Conservation (phyloP, 192 early-diverging fungal genomes). For the Podila clonocystis region DNA sequence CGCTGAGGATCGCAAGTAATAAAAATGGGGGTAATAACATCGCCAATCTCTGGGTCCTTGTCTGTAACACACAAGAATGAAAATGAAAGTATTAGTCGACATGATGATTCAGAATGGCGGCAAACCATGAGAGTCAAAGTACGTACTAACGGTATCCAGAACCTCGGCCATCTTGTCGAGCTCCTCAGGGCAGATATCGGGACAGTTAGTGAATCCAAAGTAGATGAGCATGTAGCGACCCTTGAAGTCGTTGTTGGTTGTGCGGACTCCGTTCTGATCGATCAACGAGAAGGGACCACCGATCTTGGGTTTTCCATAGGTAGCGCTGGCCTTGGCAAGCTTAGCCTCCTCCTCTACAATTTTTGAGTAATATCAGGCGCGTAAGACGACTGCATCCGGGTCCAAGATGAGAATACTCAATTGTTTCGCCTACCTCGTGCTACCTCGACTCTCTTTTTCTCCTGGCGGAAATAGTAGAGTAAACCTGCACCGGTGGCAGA, state of each 20-base stretch:
- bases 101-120: neutral
- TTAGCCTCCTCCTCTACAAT: conserved; percentile 41
- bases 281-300: conserved; percentile 91
- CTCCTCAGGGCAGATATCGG: conserved; percentile 99
- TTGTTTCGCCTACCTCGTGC: conserved; percentile 46
- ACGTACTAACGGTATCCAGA: conserved; percentile 77
- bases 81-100: neutral
- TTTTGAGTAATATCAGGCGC: neutral
- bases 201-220: conserved; percentile 99
- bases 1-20: conserved; percentile 97
- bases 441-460: conserved; percentile 64
- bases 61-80: conserved; percentile 31
- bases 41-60: conserved; percentile 56
- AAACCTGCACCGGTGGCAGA: conserved; percentile 66
- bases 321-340: conserved; percentile 35
- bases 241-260: conserved; percentile 79
- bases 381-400: neutral
- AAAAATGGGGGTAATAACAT: conserved; percentile 86
- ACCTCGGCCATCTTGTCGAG: conserved; percentile 97
- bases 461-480: conserved; percentile 69
- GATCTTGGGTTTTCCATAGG: conserved; percentile 85
- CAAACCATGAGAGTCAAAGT: neutral
- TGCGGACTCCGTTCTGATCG: conserved; percentile 78
- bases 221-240: conserved; percentile 93
- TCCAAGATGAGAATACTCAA: neutral